Conservation (phyloP, 2,329 filamentous ascomycete species). For the Gnomoniopsis sp. region DNA sequence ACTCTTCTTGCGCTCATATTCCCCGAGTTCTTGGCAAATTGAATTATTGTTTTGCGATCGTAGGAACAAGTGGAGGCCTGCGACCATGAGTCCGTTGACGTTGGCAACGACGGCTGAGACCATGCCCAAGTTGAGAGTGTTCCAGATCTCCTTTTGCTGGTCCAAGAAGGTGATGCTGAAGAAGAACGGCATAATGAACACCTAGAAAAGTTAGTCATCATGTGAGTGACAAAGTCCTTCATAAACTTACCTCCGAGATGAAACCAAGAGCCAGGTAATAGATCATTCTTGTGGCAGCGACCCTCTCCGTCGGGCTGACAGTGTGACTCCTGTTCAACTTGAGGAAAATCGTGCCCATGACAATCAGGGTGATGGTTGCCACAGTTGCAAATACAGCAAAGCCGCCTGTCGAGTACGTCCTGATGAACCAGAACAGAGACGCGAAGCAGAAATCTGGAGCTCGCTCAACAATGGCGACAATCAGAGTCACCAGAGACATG, state of each 20-base stretch:
- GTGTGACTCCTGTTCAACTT: constrained; percentile 52
- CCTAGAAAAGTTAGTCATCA: constrained; percentile 31
- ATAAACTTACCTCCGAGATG: constrained; percentile 51
- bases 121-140: constrained; percentile 52
- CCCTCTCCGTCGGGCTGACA: constrained; percentile 57
- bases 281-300: constrained; percentile 65
- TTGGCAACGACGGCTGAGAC: constrained; percentile 65
- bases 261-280: constrained; percentile 61
- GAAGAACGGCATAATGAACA: constrained; percentile 63
- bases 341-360: constrained; percentile 52
- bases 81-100: constrained; percentile 62
- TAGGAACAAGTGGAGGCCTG: constrained; percentile 64
- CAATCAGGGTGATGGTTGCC: constrained; percentile 45
- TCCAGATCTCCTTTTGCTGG: constrained; percentile 31
- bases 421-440: constrained; percentile 65
- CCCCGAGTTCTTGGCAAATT: constrained; percentile 43
- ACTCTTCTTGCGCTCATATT: constrained; percentile 42
- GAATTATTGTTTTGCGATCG: constrained; percentile 59
- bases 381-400: constrained; percentile 53
- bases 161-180: constrained; percentile 49
- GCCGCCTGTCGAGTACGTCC: constrained; percentile 55
- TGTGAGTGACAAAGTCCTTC: background rate
- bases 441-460: constrained; percentile 63
- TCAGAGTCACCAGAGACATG: constrained; percentile 53
- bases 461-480: constrained; percentile 53